Percentiles rank a stretch among this genome's conserved stretches.
phyloP scores from a whole-genome alignment of 768 basidiomycete genomes.

The Zangia roseola region DNA sequence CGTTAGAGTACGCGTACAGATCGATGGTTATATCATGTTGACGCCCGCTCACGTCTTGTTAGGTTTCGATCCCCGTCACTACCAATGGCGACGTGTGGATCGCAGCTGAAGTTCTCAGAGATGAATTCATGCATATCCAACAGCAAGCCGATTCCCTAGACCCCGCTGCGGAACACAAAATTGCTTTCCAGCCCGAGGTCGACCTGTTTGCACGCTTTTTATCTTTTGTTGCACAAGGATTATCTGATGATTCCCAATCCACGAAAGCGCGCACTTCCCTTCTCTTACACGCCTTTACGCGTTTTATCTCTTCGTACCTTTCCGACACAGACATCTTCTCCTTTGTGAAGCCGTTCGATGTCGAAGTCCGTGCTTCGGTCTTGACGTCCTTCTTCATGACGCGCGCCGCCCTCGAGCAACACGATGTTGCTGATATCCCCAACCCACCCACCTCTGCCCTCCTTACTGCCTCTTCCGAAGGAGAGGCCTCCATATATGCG shows the following conservation, averaged over 20 bases:
- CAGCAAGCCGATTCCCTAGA: constrained; percentile 57
- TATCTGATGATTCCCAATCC: constrained; percentile 55
- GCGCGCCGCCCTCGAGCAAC: constrained; percentile 63
- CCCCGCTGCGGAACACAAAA: constrained; percentile 49
- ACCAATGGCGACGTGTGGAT: constrained; percentile 86
- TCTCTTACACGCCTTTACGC: constrained; percentile 69
- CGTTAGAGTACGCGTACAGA: constrained; percentile 33
- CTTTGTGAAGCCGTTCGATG: constrained; percentile 70
- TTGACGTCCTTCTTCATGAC: constrained; percentile 80
- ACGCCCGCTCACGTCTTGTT: constrained; percentile 1
- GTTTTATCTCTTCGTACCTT: constrained; percentile 79
- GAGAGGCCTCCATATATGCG: constrained; percentile 78
- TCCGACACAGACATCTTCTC: constrained; percentile 75
- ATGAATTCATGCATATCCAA: constrained; percentile 77
- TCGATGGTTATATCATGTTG: constrained; percentile 5
- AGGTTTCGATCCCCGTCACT: constrained; percentile 88
- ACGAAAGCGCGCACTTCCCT: constrained; percentile 56
- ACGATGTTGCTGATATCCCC: constrained; percentile 55
- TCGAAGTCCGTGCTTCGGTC: constrained; percentile 73
- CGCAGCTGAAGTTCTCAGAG: constrained; percentile 85
- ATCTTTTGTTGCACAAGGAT: constrained; percentile 64
- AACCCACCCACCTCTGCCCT: constrained; percentile 64
- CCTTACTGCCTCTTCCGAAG: constrained; percentile 56
- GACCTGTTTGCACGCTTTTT: constrained; percentile 85
- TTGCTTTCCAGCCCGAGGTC: constrained; percentile 62